Base-by-base conservation (phyloP, 169 alveolate species). In the Babesia gibsoni region DNA sequence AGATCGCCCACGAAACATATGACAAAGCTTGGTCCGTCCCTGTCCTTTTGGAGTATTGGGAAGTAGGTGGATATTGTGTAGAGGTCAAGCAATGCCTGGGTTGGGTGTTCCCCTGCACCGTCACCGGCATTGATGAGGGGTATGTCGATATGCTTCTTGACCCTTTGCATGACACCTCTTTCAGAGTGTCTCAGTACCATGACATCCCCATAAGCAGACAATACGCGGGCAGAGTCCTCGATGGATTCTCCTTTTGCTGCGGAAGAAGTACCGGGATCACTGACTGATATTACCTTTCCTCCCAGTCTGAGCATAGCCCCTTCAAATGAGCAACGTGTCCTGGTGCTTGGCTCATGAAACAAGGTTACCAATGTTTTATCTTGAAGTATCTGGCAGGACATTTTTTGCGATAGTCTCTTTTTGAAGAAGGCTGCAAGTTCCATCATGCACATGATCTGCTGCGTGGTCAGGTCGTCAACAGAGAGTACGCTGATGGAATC, bases 271-370 rank as follows among this genome's bases (percentile, higher is more conserved):
- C 81, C 48, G 64, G 84, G 41, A 32, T 73, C 89, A 37, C 70
- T 64, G 65, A 89, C 65, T 37, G 82, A 65, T 33, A 90, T 50
- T 14, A 90, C 89, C 57, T 54, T 69, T 6, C 93, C 92, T 8
- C 93, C 95, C 61, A 90, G 73, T 56, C 84, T 74, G 50, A 82
- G 70, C 84, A 89, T 85, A 23, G 95, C 95, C 8, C 90, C 77
- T 77, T 90, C 94, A 52, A 90, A 90, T 29, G 95, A 90, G 66
- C 95, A 88, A 45, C 95, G 88, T n/a, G 95, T 90, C 61, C 95
- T 54, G 42, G 95, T 90, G 75, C 92, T 84, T 20, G 95, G 91
- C 56, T 90, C 95, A 43, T 59, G 68, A 73, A 90, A 90, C 30
- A 83, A 48, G 32, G 83, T 79, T 27, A 66, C 61, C 79, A 79